These are phyloP conservation scores for Ceratobasidium sp. DNA, from an alignment of 1,284 basidiomycete genomes.

Conservation along the genomic window DNA sequence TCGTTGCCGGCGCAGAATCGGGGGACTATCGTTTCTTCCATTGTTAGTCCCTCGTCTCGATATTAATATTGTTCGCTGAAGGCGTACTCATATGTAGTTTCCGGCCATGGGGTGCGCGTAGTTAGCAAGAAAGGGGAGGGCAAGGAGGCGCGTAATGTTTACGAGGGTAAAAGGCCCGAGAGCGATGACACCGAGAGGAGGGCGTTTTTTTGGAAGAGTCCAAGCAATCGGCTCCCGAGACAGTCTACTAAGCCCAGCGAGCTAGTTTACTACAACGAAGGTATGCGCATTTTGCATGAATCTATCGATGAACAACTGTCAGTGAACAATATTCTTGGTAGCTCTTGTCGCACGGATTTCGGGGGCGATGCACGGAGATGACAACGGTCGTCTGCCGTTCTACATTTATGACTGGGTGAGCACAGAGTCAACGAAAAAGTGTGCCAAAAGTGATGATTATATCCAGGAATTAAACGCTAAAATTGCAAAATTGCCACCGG, in stretches of 20 bases:
- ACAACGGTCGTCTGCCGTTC: neutral
- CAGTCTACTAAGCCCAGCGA: neutral
- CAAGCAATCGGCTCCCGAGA: neutral
- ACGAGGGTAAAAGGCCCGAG: neutral
- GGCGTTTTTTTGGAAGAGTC: neutral
- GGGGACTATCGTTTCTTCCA: slow-evolving; percentile 18
- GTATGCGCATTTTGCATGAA: neutral
- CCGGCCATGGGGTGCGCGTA: neutral
- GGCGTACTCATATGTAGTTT: neutral
- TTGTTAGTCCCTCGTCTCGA: neutral
- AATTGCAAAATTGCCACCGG: neutral
- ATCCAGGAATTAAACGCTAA: neutral
- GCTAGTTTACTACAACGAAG: neutral
- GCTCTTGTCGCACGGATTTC: neutral
- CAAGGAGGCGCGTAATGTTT: neutral
- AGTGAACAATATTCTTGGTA: neutral
- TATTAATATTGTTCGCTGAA: neutral
- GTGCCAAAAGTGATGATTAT: neutral
- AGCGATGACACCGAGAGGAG: neutral
- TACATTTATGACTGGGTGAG: neutral
- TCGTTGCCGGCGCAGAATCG: neutral
- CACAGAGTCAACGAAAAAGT: neutral
- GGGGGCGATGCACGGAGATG: neutral
- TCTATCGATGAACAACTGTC: too few species aligned
- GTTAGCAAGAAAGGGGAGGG: neutral